A percentile compares a stretch with the other conserved stretches of the same genome.
phyloP scores from a whole-genome alignment of 163 green algal genomes.

The Chlamydomonas reinhardtii region DNA sequence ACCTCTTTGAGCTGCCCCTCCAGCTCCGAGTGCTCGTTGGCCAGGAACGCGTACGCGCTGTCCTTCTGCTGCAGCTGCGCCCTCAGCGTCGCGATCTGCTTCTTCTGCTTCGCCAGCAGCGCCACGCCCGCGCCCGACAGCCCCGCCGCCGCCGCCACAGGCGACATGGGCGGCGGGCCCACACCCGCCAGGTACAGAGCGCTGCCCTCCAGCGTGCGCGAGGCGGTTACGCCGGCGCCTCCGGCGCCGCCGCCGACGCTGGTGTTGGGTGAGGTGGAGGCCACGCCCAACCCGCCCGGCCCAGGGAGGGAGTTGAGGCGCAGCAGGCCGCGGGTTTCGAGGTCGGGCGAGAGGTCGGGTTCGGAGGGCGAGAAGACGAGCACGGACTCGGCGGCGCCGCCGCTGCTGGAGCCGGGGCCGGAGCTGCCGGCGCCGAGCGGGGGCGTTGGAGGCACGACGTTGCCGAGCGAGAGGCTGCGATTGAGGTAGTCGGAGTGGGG shows the following conservation, averaged over 20 bases:
- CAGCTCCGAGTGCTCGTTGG: conserved; percentile 42
- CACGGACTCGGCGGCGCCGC: background rate
- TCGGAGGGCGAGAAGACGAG: conserved; percentile 15
- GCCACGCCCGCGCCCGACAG: conserved; percentile 39
- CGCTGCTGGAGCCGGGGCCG: background rate
- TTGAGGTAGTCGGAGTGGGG: conserved; percentile 22
- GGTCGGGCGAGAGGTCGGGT: background rate
- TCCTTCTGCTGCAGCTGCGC: conserved; percentile 47
- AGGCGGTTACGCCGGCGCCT: background rate
- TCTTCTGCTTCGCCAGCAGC: conserved; percentile 41
- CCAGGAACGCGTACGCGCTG: conserved; percentile 40
- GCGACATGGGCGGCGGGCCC: conserved; percentile 36
- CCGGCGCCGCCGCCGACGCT: background rate
- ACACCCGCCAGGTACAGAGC: conserved; percentile 11
- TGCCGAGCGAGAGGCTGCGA: background rate
- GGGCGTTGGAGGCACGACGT: background rate
- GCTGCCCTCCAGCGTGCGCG: background rate
- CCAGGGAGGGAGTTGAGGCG: background rate
- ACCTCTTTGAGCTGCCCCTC: conserved; percentile 56
- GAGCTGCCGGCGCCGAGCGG: background rate
- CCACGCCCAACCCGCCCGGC: too few species aligned
- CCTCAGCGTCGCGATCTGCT: conserved; percentile 14
- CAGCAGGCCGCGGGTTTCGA: background rate
- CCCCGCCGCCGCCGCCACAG: conserved; percentile 30
- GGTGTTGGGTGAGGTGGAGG: background rate